Evolutionary conservation across 2,329 filamentous ascomycete species (phyloP), one percentile per base, ranked within the genome.

Genomic region (Neophaeococcomyces aloes): DNA sequence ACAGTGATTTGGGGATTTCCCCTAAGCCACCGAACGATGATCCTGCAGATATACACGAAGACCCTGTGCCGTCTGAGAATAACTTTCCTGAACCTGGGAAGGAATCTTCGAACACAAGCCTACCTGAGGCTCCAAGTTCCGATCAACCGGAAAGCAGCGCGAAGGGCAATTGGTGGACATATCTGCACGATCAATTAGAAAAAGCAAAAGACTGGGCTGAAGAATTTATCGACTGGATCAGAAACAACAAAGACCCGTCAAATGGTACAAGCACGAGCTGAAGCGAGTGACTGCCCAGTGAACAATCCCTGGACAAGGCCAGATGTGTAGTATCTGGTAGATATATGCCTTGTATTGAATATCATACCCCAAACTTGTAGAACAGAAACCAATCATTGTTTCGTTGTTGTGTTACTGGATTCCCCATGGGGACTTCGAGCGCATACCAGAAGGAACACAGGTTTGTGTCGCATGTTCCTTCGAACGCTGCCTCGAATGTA

Each of bases 1-100:
- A 71, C 53, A 66, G 64, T 7, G 66, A 68, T 42, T 53, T 57
- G 19, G 53, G 59, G 3, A 18, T 45, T 23, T 6, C 45, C 44
- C 14, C 21, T 11, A 34, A 37, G 11, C 31, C 47, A 23, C 19
- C 36, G 10, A 27, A 44, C 13, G 40, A 48, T 14, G 41, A 42
- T 21, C 29, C 32, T 38, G 33, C 39, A 7, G 39, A 42, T 19
- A 34, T 42, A 29, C 6, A 30, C 15, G 3, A 42, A 15, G 19
- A 27, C 5, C 23, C 23, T 27, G 23, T 10, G 10, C 5, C 10
- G 10, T 5, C 23, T 27, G 23, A 27, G 10, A 27, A 27, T 27
- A 5, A 5, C 10, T 27, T 10, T 27, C 10, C 10, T 14, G 3
- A 17, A 17, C 14, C 7, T n/a, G 10, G 30, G 25, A 8, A 27